Base-by-base conservation (phyloP, 345 rosid species). In the Eucalyptus globulus region DNA sequence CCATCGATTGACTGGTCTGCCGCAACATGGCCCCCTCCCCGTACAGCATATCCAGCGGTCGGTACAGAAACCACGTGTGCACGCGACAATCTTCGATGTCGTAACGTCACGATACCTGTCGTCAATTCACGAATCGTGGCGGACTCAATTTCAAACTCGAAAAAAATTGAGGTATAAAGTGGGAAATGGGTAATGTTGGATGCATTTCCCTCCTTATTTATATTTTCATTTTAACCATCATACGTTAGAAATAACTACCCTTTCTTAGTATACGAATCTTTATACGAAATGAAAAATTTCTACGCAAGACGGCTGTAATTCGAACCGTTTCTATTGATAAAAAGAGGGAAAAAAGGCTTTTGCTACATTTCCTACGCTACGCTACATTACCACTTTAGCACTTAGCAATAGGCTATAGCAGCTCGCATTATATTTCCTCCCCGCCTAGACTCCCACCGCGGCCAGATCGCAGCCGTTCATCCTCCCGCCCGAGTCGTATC, bases 401-500 rank as follows among this genome's bases (percentile, higher is more conserved):
- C 31, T 60, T 60, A 62, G 17, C 4, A 12, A 6, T 12, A 62
- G 69, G 17, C 4, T 6, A 6, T 12, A 62, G 69, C 69, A 60
- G 34, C 69, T 62, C 16, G n/a, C 69, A 27, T 62, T 14, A 62
- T 10, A 27, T 12, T 62, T 29, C 31, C 8, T 56, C 34, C 15
- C 69, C 16, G 81, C 0, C 45, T 76, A 76, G 22, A 76, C 45
- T 76, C 83, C 83, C 15, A 76, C 26, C 43, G 24, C 87, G 8
- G 54, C 8, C 87, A 40, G 37, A 92, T 95, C 92, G 92, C 86
- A 88, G 45, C 88, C 92, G 92, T 86, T 93, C 91, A 90, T 91
- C 89, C 89, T 81, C 93, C 93, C 58, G 89, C 93, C 86, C 92
- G 91, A 54, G 92, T 92, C 86, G 88, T 49, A 93, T 94, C 96